These are phyloP conservation scores for Bolboschoenus planiculmis DNA, from an alignment of 176 grass and related monocot species.

Conservation along the genomic window DNA sequence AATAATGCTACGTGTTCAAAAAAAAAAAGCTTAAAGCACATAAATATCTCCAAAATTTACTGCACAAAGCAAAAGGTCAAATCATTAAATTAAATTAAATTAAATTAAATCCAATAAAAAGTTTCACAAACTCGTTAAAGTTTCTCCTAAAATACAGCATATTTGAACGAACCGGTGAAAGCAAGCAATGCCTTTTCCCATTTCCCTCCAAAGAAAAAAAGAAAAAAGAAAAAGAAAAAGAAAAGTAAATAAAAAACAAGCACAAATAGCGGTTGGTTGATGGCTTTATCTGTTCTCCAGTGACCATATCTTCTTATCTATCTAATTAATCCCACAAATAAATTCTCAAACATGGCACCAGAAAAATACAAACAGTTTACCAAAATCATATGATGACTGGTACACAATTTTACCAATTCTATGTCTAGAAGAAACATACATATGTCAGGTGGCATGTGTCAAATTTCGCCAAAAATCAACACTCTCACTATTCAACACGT, in stretches of 20 bases:
- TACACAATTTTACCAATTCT: background rate
- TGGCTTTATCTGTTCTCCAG: background rate
- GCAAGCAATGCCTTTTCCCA: background rate
- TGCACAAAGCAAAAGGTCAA: background rate
- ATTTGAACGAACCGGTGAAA: background rate
- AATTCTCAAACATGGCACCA: background rate
- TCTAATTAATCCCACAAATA: background rate
- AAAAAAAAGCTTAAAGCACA: background rate
- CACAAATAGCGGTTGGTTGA: background rate
- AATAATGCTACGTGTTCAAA: background rate
- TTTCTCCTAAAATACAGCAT: background rate
- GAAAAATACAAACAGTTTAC: background rate
- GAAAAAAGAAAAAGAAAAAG: background rate
- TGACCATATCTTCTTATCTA: background rate
- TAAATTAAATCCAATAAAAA: background rate
- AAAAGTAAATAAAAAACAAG: background rate
- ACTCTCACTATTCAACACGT: background rate
- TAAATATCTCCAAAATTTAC: background rate
- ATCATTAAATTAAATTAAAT: background rate
- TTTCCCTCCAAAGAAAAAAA: background rate
- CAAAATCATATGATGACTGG: background rate
- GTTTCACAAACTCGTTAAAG: background rate
- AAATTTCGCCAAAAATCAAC: constrained; percentile 8
- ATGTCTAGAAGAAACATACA: background rate
- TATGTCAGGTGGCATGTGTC: constrained; percentile 11